These are phyloP conservation scores for Phytopythium chamaehyphon DNA, from an alignment of 352 stramenopile genomes.

Conservation along the genomic window DNA sequence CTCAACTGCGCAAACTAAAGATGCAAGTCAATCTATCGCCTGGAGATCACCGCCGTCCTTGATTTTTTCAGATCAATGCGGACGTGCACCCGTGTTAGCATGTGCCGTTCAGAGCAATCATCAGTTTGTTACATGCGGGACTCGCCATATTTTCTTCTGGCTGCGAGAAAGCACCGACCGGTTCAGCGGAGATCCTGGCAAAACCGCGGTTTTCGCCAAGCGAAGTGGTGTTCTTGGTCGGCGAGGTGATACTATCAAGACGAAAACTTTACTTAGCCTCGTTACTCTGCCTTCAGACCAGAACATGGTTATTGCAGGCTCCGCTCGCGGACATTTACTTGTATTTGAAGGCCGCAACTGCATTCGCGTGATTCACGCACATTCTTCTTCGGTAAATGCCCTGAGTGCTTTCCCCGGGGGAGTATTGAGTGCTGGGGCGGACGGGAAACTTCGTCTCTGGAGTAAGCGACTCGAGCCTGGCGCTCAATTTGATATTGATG, in stretches of 20 bases:
- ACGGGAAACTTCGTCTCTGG: slow-evolving; percentile 77
- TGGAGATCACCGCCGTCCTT: slow-evolving; percentile 50
- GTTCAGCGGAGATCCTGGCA: slow-evolving; percentile 23
- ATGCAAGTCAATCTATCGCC: slow-evolving; percentile 19
- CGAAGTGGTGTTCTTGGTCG: slow-evolving; percentile 55
- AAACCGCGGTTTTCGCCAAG: slow-evolving; percentile 42
- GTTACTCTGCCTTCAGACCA: slow-evolving; percentile 35
- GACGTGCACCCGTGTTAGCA: slow-evolving; percentile 45
- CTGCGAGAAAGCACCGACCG: slow-evolving; percentile 53
- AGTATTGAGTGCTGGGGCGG: slow-evolving; percentile 58
- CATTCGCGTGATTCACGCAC: slow-evolving; percentile 59
- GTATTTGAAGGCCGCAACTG: slow-evolving; percentile 81
- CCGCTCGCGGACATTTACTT: slow-evolving; percentile 67
- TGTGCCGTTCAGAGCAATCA: slow-evolving; percentile 27
- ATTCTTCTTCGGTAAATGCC: slow-evolving; percentile 55
- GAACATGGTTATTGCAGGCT: slow-evolving; percentile 58
- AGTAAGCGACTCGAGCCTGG: slow-evolving; percentile 71
- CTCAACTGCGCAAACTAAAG: not conserved
- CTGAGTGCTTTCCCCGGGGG: slow-evolving; percentile 52
- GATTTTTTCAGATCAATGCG: slow-evolving; percentile 51
- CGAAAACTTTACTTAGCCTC: slow-evolving; percentile 68
- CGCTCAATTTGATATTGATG: slow-evolving; percentile 69
- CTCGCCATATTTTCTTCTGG: slow-evolving; percentile 75
- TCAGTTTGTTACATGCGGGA: slow-evolving; percentile 64
- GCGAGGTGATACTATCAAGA: slow-evolving; percentile 35